Percentiles rank a stretch among this genome's conserved stretches.
Conservation (phyloP, 2,329 filamentous ascomycete species). For the Alternaria arborescens region DNA sequence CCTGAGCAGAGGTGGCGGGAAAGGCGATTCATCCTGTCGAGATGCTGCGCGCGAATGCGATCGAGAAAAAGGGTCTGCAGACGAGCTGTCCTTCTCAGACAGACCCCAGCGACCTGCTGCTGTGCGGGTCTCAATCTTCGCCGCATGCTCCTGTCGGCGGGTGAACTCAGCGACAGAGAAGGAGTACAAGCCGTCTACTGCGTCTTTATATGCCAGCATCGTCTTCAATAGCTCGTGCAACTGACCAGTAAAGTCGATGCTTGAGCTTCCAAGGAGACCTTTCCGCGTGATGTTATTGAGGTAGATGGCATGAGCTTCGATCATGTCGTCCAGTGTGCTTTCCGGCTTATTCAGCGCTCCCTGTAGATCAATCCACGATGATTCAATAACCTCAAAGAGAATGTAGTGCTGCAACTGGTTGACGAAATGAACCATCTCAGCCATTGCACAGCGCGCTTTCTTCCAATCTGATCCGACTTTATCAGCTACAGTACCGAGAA, state of each 20-base stretch:
- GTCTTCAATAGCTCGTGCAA: constrained; percentile 90
- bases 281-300: constrained; percentile 96
- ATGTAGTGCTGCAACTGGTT: constrained; percentile 99
- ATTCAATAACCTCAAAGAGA: constrained; percentile 96
- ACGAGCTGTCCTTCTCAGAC: constrained; percentile 60
- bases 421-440: constrained; percentile 99
- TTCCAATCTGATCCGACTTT: constrained; percentile 86
- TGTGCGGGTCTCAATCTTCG: constrained; percentile 73
- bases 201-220: constrained; percentile 94
- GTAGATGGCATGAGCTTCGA: constrained; percentile 88
- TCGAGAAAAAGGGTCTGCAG: constrained; percentile 32
- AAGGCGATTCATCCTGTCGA: constrained; percentile 53
- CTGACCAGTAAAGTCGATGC: constrained; percentile 82
- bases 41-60: constrained; percentile 30
- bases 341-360: constrained; percentile 82
- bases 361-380: constrained; percentile 91
- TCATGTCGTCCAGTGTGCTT: constrained; percentile 93
- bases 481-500: constrained; percentile 79
- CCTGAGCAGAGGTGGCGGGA: constrained; percentile 51
- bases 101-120: constrained; percentile 71
- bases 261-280: constrained; percentile 80
- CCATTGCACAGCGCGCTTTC: constrained; percentile 82
- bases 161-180: constrained; percentile 96
- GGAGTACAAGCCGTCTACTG: constrained; percentile 91
- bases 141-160: constrained; percentile 82